Evolutionary conservation across 345 rosid genomes (phyloP), one percentile per base, ranked within the genome.

Genomic region (Salix koriyanagi): DNA sequence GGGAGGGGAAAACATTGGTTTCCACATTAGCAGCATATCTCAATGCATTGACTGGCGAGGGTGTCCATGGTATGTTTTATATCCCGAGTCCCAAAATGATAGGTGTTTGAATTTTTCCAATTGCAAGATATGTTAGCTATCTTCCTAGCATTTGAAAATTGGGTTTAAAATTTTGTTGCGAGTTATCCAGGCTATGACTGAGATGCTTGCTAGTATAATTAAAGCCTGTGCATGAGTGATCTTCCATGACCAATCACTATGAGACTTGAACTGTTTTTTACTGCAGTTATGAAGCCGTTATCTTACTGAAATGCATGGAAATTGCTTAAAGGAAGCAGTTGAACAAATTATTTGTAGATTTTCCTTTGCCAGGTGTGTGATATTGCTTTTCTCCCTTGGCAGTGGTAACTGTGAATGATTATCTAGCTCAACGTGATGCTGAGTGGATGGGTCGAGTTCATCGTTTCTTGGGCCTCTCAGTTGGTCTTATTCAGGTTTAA

Each of bases 361-460:
- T 14, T 62, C 8, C 25, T 68, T 58, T 8, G 36, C 41, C 44
- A 13, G 74, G 54, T 52, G 1, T 58, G 76, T 71, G 68, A 72
- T 26, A 2, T 42, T 81, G 64, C 70, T 84, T 14, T 79, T 76
- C 61, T 79, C 62, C 80, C 75, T 82, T 78, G 76, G 75, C 87
- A 94, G 98, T 94, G 87, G 98, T 94, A 73, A 94, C 98, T 37
- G 98, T 94, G 76, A 94, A 94, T 83, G 97, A 94, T 87, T 94
- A 94, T 84, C 85, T 94, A 71, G 98, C 98, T 72, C 94, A 89
- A 80, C 97, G 98, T 73, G 98, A 94, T 88, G 98, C 98, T 80
- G 97, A 94, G 77, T 94, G 98, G 98, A 94, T 94, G 98, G 98
- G 97, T 41, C 97, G 95, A 79, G 93, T 94, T 84, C 95, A 94